Evolutionary conservation across 768 basidiomycete genomes (phyloP), one percentile per base, ranked within the genome.

Genomic region (Cystobasidium onofrii): DNA sequence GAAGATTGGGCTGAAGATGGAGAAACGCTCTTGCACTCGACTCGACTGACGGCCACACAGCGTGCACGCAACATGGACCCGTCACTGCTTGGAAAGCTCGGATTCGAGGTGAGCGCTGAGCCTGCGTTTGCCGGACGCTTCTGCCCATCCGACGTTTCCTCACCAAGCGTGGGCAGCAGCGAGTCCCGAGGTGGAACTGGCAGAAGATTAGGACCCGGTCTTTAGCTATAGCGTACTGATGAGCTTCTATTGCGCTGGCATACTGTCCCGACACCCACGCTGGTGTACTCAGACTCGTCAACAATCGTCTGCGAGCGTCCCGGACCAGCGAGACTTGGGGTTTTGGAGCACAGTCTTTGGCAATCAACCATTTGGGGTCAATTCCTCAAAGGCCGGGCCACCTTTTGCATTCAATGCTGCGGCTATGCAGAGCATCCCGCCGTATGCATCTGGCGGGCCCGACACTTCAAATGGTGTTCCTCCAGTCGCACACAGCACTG

Each of bases 21-120:
- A 54, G 57, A 60, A 15, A 27, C 57, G 27, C 13, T 60, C 57
- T 60, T 29, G 6, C 33, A 29, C 23, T 60, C 33, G 29, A 27
- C 33, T 60, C 2, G 23, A 7, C 17, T n/a, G n/a, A n/a, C n/a
- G n/a, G n/a, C n/a, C n/a, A n/a, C n/a, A n/a, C n/a, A 20, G 46
- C 46, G 46, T 50, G 15, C n/a, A 50, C 57, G 33, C n/a, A n/a
- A n/a, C n/a, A 60, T 60, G 57, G 57, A 60, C 33, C 57, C 57
- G 10, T 60, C 57, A 4, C 57, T 60, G 29, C 33, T 60, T 29
- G 57, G 57, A 29, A 60, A 27, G 25, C 57, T 34, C 33, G 57
- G 57, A 27, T 60, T 29, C 27, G 57, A 60, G 33, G 57, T 60
- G 46, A 60, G 57, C 29, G 20, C 9, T 55, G 7, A 10, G n/a